These are phyloP conservation scores for Geotrichum ghanense DNA, from an alignment of 805 yeast genomes.

Conservation along the genomic window DNA sequence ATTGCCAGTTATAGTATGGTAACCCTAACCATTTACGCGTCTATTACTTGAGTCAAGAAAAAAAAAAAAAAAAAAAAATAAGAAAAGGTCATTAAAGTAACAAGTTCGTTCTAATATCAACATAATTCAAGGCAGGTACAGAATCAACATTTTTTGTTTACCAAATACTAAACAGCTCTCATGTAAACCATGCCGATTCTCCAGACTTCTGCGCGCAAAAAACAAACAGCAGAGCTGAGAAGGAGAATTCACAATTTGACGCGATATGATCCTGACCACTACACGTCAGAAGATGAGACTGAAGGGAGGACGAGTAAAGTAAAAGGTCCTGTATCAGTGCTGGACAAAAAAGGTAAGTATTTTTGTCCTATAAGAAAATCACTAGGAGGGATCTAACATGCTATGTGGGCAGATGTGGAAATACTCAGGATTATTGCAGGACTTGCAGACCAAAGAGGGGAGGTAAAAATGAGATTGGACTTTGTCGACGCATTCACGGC, in stretches of 20 bases:
- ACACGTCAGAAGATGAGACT: neutral
- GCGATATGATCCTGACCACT: neutral
- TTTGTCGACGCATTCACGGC: constrained; percentile 11
- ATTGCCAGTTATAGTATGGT: no score
- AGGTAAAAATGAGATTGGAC: constrained; percentile 2
- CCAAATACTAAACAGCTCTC: no score
- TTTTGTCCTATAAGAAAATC: no score
- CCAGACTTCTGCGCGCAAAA: neutral
- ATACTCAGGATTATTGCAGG: constrained; percentile 11
- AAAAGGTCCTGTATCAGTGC: neutral
- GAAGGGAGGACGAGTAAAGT: neutral
- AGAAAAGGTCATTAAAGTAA: no score
- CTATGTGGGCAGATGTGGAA: constrained; percentile 10
- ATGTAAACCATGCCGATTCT: neutral
- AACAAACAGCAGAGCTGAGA: neutral
- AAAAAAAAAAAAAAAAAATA: no score
- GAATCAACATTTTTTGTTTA: no score
- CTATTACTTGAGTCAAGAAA: no score
- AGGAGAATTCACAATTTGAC: neutral
- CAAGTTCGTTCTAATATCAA: no score
- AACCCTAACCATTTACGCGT: no score
- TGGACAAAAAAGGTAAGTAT: neutral
- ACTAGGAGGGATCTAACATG: no score
- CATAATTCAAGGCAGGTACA: no score
- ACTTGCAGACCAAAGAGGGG: constrained; percentile 11